Evolutionary conservation across 805 yeast species (phyloP).

Genomic region (Metschnikowia orientalis): DNA sequence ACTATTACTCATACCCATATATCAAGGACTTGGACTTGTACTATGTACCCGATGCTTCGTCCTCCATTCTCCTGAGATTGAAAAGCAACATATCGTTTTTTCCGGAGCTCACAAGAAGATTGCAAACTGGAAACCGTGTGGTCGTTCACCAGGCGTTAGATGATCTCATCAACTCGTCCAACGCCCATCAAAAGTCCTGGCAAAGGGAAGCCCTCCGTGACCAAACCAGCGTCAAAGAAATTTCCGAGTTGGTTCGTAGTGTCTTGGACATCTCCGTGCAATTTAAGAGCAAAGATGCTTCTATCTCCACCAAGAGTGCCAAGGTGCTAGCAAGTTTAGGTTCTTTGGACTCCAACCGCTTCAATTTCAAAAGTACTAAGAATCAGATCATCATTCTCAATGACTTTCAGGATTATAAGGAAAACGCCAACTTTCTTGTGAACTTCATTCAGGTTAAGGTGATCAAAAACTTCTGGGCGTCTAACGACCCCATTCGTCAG

Average conservation of each 20-base stretch:
- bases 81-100: constrained; percentile 35
- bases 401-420: constrained; percentile 59
- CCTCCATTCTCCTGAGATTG: constrained; percentile 28
- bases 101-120: constrained; percentile 51
- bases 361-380: constrained; percentile 40
- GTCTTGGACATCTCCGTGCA: constrained; percentile 54
- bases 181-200: constrained; percentile 47
- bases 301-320: constrained; percentile 58
- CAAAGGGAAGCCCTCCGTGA: constrained; percentile 42
- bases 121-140: constrained; percentile 59
- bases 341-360: constrained; percentile 60
- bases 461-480: constrained; percentile 85
- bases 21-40: constrained; percentile 21
- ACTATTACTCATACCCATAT: constrained; percentile 51
- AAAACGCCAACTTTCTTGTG: constrained; percentile 60
- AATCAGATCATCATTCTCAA: constrained; percentile 48
- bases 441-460: constrained; percentile 62
- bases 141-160: constrained; percentile 69
- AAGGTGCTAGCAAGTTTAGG: constrained; percentile 74
- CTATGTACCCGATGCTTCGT: constrained; percentile 20
- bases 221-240: constrained; percentile 17
- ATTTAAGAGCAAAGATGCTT: constrained; percentile 44
- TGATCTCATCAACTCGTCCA: constrained; percentile 54
- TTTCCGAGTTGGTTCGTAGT: constrained; percentile 48
- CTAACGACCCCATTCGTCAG: constrained; percentile 82